A percentile compares a stretch with the other conserved stretches of the same genome.
Evolutionary conservation across 495 filamentous ascomycete genomes (phyloP).

Genomic region (Hypoxylon intermedium): DNA sequence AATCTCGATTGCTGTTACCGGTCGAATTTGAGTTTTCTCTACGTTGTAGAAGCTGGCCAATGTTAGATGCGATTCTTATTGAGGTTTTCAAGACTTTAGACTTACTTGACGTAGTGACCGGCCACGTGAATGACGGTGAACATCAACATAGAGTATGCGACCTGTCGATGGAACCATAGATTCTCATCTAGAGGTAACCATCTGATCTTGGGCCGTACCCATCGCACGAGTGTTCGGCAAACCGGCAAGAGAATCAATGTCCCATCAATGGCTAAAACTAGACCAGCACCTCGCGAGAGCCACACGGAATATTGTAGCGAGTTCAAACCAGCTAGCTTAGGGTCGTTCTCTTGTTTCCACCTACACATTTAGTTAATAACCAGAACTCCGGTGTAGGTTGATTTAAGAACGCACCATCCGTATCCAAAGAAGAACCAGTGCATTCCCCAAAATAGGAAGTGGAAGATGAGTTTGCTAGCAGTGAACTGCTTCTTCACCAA

Average conservation of each 20-base stretch:
- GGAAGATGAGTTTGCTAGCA: slow-evolving; percentile 74
- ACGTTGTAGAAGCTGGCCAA: slow-evolving; percentile 86
- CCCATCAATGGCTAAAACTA: slow-evolving; percentile 81
- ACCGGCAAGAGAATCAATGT: slow-evolving; percentile 91
- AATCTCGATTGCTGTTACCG: slow-evolving; percentile 84
- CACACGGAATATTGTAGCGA: slow-evolving; percentile 86
- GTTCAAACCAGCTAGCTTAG: slow-evolving; percentile 77
- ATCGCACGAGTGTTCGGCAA: slow-evolving; percentile 87
- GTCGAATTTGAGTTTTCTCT: slow-evolving; percentile 82
- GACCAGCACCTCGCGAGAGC: slow-evolving; percentile 91
- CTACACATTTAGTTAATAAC: slow-evolving; percentile 54
- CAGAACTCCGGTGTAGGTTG: background rate
- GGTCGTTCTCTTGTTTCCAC: slow-evolving; percentile 75
- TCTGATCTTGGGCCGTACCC: slow-evolving; percentile 82
- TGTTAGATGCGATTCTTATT: slow-evolving; percentile 39
- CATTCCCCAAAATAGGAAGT: slow-evolving; percentile 81
- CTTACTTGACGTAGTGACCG: slow-evolving; percentile 95
- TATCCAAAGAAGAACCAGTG: slow-evolving; percentile 83
- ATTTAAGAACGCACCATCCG: slow-evolving; percentile 75
- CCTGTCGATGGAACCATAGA: slow-evolving; percentile 95
- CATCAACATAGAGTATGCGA: slow-evolving; percentile 85
- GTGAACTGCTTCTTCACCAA: slow-evolving; percentile 67
- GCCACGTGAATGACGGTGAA: slow-evolving; percentile 80
- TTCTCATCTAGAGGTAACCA: slow-evolving; percentile 94
- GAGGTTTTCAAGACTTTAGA: slow-evolving; percentile 24